phyloP scores from a whole-genome alignment of 352 stramenopile species.

The Phytophthora crassamura region DNA sequence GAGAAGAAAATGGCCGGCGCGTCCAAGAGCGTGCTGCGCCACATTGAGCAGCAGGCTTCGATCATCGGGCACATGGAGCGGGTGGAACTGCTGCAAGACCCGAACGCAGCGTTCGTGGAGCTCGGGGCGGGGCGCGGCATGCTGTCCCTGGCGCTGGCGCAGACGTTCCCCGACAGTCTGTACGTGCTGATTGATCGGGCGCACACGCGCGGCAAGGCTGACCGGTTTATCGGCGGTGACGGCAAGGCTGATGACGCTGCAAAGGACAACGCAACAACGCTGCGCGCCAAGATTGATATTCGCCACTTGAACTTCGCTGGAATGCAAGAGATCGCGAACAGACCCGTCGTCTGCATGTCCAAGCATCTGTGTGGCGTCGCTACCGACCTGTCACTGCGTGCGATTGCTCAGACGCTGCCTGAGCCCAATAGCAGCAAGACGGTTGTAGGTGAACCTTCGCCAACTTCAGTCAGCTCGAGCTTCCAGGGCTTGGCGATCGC shows the following conservation, averaged over 20 bases:
- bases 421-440: not conserved
- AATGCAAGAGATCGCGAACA: conserved; percentile 58
- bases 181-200: conserved; percentile 85
- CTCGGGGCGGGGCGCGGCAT: conserved; percentile 80
- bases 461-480: conserved; percentile 33
- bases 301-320: conserved; percentile 80
- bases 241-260: conserved; percentile 19
- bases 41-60: conserved; percentile 86
- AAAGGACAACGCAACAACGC: conserved; percentile 38
- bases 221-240: conserved; percentile 67
- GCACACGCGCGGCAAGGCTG: conserved; percentile 74
- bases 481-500: conserved; percentile 74
- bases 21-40: conserved; percentile 68
- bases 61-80: conserved; percentile 85
- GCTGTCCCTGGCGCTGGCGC: conserved; percentile 79
- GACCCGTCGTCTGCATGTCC: conserved; percentile 80
- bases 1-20: conserved; percentile 67
- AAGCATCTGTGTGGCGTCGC: conserved; percentile 88
- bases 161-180: conserved; percentile 62
- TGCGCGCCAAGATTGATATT: conserved; percentile 87
- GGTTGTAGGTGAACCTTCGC: conserved; percentile 1
- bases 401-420: conserved; percentile 64
- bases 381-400: conserved; percentile 80
- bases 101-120: conserved; percentile 63
- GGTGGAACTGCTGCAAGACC: conserved; percentile 52